Evolutionary conservation across 2,329 filamentous ascomycete genomes (phyloP), one percentile per base, ranked within the genome.

Genomic region (Botrytis aclada): DNA sequence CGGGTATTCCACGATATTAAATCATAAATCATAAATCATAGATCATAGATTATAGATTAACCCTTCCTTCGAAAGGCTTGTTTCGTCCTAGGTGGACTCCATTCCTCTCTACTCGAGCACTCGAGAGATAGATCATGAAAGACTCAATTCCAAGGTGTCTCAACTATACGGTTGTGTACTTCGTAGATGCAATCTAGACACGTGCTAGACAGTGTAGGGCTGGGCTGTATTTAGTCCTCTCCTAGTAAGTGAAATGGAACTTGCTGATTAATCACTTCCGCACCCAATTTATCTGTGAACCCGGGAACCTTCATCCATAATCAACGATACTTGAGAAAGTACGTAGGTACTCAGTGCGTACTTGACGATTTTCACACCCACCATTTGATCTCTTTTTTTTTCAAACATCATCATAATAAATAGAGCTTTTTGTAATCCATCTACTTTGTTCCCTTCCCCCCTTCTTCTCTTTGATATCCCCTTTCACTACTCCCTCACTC

Each of bases 391-490:
- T 45, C 25, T 47, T 65, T 47, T 29, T n/a, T 34, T n/a, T 12
- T 4, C n/a, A 41, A 16, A 54, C 47, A n/a, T 16, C 18, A 34
- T 16, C 41, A 34, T 47, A 65, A 47, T 65, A 37, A 37, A 47
- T 54, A 54, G 47, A 65, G 12, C 34, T 43, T n/a, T 66, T 37
- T 66, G 43, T 51, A 66, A 66, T 66, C 63, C 29, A 66, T 16
- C 16, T 25, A 20, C 25, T 51, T 65, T n/a, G 29, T 66, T 54
- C 9, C 25, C 22, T 66, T 66, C 63, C 51, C 51, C 7, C n/a
- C 14, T 56, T 56, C 51, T 56, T 29, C 22, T 66, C 34, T 29
- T 54, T 54, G 45, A 39, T 25, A 29, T 54, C 64, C 37, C 64
- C 32, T 32, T 39, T 37, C 22, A 37, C 32, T 39, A 65, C 63